Base-by-base conservation (phyloP, 257 asterid species). In the Asclepias syriaca region DNA sequence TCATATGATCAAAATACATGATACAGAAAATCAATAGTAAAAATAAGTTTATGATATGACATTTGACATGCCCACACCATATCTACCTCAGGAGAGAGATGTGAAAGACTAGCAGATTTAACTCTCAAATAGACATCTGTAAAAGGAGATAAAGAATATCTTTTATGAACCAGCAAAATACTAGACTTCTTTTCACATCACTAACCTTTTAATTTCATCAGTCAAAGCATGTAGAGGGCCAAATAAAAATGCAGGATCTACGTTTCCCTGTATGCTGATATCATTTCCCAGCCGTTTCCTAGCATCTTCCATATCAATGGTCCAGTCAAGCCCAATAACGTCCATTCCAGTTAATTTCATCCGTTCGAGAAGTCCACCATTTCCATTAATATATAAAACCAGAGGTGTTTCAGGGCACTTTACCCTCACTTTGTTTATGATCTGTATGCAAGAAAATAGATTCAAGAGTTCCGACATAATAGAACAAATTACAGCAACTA, bases 291-390 rank as follows among this genome's bases (percentile, higher is more conserved):
- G 74, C 32, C 96, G 90, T 72, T 60, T 86, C 77, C 96, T 88
- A 77, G 96, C 98, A 71, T 92, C 98, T 46, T 86, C 90, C 96
- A 95, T 90, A 76, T 92, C 99, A 53, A 92, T 88, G 8, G 98
- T 90, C 99, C 98, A 95, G 85, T 95, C 96, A 54, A 92, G 97
- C 77, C 98, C 98, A 73, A 92, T 85, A 55, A 95, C 99, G 72
- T 95, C 99, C 76, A 91, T 97, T 65, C 96, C 98, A 70, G 97
- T 95, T 75, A 78, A 80, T 87, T 85, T 87, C 98, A 92, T 95
- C 78, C 90, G 86, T 78, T 92, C 99, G 64, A 95, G 88, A 71
- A 95, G 84, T 40, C 98, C 98, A 22, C 98, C 99, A 66, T 90
- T 92, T 80, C 96, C 98, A 68, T 95, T 95, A 74, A 93, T 95